These are phyloP conservation scores for Trichocladium uniseriatum DNA, from an alignment of 495 filamentous ascomycete genomes.

Conservation along the genomic window DNA sequence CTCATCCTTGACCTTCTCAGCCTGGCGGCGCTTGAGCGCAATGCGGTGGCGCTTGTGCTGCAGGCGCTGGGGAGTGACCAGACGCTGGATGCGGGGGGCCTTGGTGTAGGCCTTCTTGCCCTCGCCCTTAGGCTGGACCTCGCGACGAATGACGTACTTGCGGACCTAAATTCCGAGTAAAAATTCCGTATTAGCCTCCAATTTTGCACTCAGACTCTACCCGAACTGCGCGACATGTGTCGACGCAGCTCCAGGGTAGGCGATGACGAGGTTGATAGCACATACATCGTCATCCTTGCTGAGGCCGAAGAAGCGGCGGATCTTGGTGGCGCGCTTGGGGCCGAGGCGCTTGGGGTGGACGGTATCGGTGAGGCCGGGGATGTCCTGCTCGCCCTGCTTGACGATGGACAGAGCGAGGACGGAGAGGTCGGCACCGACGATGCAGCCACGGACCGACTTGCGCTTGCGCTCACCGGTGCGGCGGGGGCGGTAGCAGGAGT, in stretches of 20 bases:
- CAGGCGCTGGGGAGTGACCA: conserved; percentile 97
- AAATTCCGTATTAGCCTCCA: conserved; percentile 32
- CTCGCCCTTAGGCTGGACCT: conserved; percentile 88
- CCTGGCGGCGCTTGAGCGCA: conserved; percentile 92
- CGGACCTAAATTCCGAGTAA: conserved; percentile 53
- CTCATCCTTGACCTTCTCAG: conserved; percentile 94
- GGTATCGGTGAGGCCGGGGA: conserved; percentile 92
- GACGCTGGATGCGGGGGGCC: conserved; percentile 97
- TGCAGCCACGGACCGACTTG: conserved; percentile 96
- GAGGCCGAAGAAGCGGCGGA: conserved; percentile 95
- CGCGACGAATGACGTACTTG: conserved; percentile 99
- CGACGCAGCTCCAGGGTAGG: conserved; percentile 42
- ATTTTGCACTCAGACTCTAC: conserved; percentile 44
- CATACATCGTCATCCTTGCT: conserved; percentile 99
- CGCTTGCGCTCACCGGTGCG: conserved; percentile 97
- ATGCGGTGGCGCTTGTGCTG: conserved; percentile 98
- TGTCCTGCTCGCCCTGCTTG: conserved; percentile 90
- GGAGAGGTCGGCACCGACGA: conserved; percentile 87
- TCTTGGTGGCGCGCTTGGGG: conserved; percentile 99
- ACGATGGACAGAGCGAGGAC: conserved; percentile 89
- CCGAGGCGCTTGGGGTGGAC: conserved; percentile 97
- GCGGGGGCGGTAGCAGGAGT: conserved; percentile 96
- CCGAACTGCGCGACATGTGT: conserved; percentile 40
- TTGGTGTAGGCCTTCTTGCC: conserved; percentile 98
- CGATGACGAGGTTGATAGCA: conserved; percentile 46